Evolutionary conservation across 805 yeast species (phyloP), one percentile per base, ranked within the genome.

Genomic region (Groenewaldozyma tartarivorans): DNA sequence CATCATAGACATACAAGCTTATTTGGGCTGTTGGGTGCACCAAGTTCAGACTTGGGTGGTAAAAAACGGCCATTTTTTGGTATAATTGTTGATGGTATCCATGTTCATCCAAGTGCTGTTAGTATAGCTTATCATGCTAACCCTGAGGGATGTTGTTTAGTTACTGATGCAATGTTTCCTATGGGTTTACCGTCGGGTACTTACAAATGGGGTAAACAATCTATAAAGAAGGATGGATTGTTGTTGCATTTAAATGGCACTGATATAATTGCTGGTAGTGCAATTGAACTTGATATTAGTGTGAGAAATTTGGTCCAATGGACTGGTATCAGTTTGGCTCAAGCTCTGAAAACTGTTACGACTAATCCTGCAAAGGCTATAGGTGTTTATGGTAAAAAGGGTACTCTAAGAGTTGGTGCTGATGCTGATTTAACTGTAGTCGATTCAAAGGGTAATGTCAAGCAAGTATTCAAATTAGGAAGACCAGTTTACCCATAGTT

Each of bases 1-100:
- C 79, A 73, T 50, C 79, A 74, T 51, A 60, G 81, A 49, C 72
- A 74, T 39, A 73, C 72, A 7, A 79, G 80, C 11, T 69, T 74
- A 17, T 66, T 73, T 27, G 81, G 80, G 2, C 59, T 74, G 26
- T 56, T 68, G 5, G 61, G 64, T 9, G 60, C 58, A 11, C 58
- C 67, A 3, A 45, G 49, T 29, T 43, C 35, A 33, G 54, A 51
- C 33, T 43, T 48, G 39, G 30, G 35, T 20, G 22, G 22, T 22
- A 35, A 30, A 32, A 17, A 20, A 24, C 50, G 47, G 38, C 79
- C 79, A 16, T 72, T 58, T 47, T 75, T 62, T 45, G 80, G 81
- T 5, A 52, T 75, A 33, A 73, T 75, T 41, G 68, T 72, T 36
- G 81, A 75, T 56, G 79, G 79, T 4, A 69, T 74, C 39, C 81